Evolutionary conservation across 306 rosid genomes (phyloP), one percentile per base, ranked within the genome.

Genomic region (Vigna mungo): DNA sequence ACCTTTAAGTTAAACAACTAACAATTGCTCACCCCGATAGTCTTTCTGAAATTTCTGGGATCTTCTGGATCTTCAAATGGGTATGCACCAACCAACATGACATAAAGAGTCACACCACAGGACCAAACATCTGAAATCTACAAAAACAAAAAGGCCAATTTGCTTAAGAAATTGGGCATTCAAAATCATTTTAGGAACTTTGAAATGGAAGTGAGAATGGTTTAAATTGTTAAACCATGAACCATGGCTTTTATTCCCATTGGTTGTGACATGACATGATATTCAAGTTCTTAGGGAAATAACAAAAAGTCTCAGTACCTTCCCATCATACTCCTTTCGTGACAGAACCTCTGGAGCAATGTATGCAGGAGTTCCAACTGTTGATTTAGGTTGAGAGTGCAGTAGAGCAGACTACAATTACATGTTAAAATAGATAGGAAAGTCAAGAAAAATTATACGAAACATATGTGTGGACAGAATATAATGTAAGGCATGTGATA

Each of bases 71-170:
- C 99, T 88, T 96, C 99, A 75, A 96, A 92, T 44, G 99, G 99
- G 75, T 96, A 96, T 66, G 94, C 97, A 79, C 99, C 99, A 18
- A 92, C 96, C 79, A 92, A 83, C 99, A 96, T 96, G 78, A 96
- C 99, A 41, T 96, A 96, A 34, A 96, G 82, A 17, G 99, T 96
- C 78, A 96, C 99, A 46, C 99, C 99, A 81, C 97, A 92, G 34
- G 99, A 96, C 99, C 99, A 96, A 78, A 96, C 99, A 84, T 96
- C 99, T 71, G 98, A 92, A 84, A 89, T 91, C 99, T 96, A 81
- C 80, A 79, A 68, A 67, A 78, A 25, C 27, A 25, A 37, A 48
- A 44, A 44, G 15, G 81, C 78, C 80, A 68, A 47, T 66, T 62
- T 71, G 79, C 25, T 37, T 54, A 68, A 68, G 27, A 67, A 79